Conservation (phyloP, 1,284 basidiomycete genomes). For the Apiotrichum porosum region DNA sequence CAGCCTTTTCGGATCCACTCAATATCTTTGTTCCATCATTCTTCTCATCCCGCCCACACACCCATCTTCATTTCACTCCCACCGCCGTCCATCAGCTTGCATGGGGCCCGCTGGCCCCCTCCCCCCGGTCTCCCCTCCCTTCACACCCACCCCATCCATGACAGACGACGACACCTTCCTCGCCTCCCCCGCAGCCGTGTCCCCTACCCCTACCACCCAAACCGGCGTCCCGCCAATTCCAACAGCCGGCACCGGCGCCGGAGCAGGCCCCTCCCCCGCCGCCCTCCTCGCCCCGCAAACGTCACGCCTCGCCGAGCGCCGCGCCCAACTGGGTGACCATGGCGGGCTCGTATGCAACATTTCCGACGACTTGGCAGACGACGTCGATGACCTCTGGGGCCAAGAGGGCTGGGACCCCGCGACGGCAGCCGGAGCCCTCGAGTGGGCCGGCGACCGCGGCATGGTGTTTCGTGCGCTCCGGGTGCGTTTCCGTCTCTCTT, state of each 20-base stretch:
- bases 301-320: conserved; percentile 3
- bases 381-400: conserved; percentile 32
- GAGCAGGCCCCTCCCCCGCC: no score
- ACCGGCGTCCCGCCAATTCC: no score
- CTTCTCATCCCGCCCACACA: no score
- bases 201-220: neutral
- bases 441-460: conserved; percentile 38
- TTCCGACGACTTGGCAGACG: conserved; percentile 30
- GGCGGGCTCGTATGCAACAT: conserved; percentile 24
- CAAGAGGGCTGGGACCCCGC: conserved; percentile 41
- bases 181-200: neutral
- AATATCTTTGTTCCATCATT: no score
- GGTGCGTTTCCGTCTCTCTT: no score
- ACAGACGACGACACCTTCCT: neutral
- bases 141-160: neutral
- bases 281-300: neutral
- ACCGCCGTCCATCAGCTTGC: no score
- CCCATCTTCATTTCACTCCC: no score
- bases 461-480: conserved; percentile 40
- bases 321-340: conserved; percentile 31
- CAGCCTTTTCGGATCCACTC: no score
- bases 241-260: no score
- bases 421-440: conserved; percentile 27
- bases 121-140: neutral
- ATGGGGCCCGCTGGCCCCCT: neutral